Evolutionary conservation across 495 filamentous ascomycete genomes (phyloP), one percentile per base, ranked within the genome.

Genomic region (Xanthoparmelia taractica): DNA sequence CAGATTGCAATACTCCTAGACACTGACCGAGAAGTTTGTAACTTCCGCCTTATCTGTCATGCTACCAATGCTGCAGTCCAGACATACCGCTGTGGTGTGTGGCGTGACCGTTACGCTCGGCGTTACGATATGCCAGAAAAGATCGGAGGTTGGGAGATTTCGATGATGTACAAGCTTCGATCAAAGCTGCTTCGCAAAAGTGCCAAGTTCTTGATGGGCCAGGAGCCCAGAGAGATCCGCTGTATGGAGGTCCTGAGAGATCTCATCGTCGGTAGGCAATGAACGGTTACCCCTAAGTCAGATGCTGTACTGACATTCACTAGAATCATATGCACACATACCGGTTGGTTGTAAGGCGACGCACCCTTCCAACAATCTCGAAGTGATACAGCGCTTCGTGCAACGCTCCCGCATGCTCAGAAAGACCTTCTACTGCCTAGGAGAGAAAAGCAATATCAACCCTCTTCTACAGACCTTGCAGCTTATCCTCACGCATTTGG

Each of bases 1-100:
- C 27, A 72, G 15, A 75, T 80, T 13, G 74, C 77, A 25, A 69
- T 54, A 20, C 58, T 70, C 29, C 68, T 80, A 7, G 66, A 70
- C 23, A 62, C 38, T 0, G 74, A 80, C 52, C 37, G 34, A 7
- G 77, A 80, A 33, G 29, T 78, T 1, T 55, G 67, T 10, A 66
- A 65, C 23, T 73, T 79, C 25, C 65, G 71, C 11, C 59, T 65
- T 7, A 62, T 72, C 34, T 75, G 72, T 65, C 69, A 65, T 7
- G 55, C 67, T 23, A 63, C 63, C 23, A 59, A 66, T 34, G 52
- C 61, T n/a, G 67, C 69, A 2, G 63, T 69, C 18, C 20, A 60
- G 4, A 47, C 63, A 17, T 18, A 34, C 31, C 56, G 63, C 18
- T 67, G 65, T 13, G 52, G 73, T 13, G 64, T 78, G 36, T 80